Base-by-base conservation (phyloP, 768 basidiomycete genomes). In the Lactarius hatsudake region DNA sequence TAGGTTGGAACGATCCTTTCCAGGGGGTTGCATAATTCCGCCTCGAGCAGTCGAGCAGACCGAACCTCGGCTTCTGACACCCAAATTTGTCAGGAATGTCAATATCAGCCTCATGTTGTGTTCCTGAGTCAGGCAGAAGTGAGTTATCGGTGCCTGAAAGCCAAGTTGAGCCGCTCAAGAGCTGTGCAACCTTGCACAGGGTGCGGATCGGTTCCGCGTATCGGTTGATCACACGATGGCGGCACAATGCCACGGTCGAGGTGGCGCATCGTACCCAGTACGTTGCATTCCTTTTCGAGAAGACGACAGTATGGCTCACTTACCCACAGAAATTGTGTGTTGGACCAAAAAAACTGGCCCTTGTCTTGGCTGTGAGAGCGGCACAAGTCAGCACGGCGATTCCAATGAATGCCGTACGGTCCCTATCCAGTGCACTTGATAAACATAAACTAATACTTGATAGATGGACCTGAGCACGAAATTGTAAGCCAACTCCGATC, bases 61-160 rank as follows among this genome's bases (percentile, higher is more conserved):
- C 13, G 30, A 43, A 15, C 23, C 13, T 18, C 9, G 23, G 23
- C 51, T 23, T 23, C 12, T 26, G 10, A n/a, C 51, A 53, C 6
- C 48, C 23, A 51, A 13, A 53, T 26, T 53, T 53, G 51, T 17
- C 5, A 26, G 26, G 51, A 53, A 53, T 26, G 51, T 13, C 26
- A 53, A 53, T 5, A 5, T 53, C 51, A 1, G 51, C 51, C 51
- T 26, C 51, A 6, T 53, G 43, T 20, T 4, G n/a, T 23, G 51
- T 53, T 53, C 51, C 51, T 53, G 51, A 23, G 13, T 15, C 26
- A 53, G 15, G 55, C 55, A 34, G 30, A 32, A 20, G 20, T 18
- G n/a, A n/a, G n/a, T n/a, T n/a, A 56, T 60, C 54, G 40, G 64
- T 61, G 59, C 59, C 64, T 65, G 59, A 42, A 48, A n/a, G 51